A percentile compares a stretch with the other conserved stretches of the same genome.
These are phyloP conservation scores for Thalassiosira exigua DNA, from an alignment of 352 stramenopile genomes.

Conservation along the genomic window DNA sequence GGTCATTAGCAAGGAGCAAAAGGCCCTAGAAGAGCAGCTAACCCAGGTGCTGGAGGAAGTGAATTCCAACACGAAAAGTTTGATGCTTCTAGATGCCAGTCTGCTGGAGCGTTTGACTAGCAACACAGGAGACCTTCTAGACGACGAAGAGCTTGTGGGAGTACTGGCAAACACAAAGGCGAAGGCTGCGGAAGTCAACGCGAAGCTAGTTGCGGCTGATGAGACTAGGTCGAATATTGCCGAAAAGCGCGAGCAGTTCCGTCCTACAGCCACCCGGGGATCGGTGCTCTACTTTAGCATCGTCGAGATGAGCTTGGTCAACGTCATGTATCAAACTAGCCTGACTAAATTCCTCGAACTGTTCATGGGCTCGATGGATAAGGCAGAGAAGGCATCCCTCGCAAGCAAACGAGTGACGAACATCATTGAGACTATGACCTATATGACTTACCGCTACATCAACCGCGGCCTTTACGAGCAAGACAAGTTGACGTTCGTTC, in stretches of 20 bases:
- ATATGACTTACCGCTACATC: conserved; percentile 98
- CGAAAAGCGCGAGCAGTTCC: conserved; percentile 98
- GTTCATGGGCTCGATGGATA: conserved; percentile 98
- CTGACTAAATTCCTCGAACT: conserved; percentile 96
- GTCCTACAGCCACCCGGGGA: conserved; percentile 95
- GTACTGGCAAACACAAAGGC: conserved; percentile 98
- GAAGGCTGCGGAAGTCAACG: conserved; percentile 97
- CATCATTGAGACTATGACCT: conserved; percentile 99
- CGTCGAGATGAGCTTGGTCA: conserved; percentile 97
- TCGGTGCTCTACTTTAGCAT: conserved; percentile 99
- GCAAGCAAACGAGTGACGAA: conserved; percentile 97
- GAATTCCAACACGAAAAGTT: conserved; percentile 97
- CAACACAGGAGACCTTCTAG: conserved; percentile 97
- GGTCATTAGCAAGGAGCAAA: conserved; percentile 98
- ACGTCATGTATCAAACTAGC: conserved; percentile 99
- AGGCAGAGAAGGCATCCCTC: conserved; percentile 95
- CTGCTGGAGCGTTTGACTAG: conserved; percentile 95
- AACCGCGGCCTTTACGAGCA: conserved; percentile 97
- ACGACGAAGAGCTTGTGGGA: conserved; percentile 98
- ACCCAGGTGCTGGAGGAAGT: conserved; percentile 98
- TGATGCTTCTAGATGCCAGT: conserved; percentile 94
- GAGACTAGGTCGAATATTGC: conserved; percentile 97
- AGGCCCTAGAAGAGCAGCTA: conserved; percentile 97
- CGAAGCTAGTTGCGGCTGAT: conserved; percentile 95
- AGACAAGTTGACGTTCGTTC: conserved; percentile 98